Percentiles rank a stretch among this genome's conserved stretches.
These are phyloP conservation scores for Malassezia furfur DNA, from an alignment of 1,284 basidiomycete species.

Conservation along the genomic window DNA sequence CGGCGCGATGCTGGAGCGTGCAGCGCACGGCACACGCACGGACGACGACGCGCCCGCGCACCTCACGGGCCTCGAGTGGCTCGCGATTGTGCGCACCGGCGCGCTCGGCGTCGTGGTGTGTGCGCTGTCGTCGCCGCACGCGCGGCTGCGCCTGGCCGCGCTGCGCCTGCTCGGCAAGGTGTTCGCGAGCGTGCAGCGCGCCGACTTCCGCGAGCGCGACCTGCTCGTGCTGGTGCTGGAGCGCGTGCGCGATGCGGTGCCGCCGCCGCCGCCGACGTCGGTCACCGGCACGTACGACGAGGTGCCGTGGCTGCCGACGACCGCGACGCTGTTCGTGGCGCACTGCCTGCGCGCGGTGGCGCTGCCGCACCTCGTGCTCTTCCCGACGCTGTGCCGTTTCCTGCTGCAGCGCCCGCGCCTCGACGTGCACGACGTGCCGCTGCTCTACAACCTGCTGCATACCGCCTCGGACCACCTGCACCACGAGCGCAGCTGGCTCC, in stretches of 20 bases:
- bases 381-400: conserved; percentile 69
- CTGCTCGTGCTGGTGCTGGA: conserved; percentile 68
- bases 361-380: conserved; percentile 68
- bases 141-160: conserved; percentile 55
- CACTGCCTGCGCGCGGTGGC: conserved; percentile 70
- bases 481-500: conserved; percentile 71
- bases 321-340: conserved; percentile 67
- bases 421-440: conserved; percentile 67
- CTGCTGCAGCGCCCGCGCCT: conserved; percentile 70
- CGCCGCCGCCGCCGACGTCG: conserved; percentile 20
- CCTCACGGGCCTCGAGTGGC: conserved; percentile 64
- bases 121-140: conserved; percentile 62
- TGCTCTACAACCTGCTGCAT: conserved; percentile 76
- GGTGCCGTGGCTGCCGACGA: conserved; percentile 57
- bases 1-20: conserved; percentile 56
- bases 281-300: conserved; percentile 24
- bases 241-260: conserved; percentile 52
- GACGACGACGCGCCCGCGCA: conserved; percentile 23
- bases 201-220: conserved; percentile 68
- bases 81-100: conserved; percentile 74
- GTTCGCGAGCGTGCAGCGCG: conserved; percentile 51
- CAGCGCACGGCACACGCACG: not conserved
- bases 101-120: conserved; percentile 65
- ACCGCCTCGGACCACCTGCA: conserved; percentile 64
- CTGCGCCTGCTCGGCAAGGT: conserved; percentile 50